Evolutionary conservation across 179 eudicot genomes (phyloP).

Genomic region (Drosera spatulata): DNA sequence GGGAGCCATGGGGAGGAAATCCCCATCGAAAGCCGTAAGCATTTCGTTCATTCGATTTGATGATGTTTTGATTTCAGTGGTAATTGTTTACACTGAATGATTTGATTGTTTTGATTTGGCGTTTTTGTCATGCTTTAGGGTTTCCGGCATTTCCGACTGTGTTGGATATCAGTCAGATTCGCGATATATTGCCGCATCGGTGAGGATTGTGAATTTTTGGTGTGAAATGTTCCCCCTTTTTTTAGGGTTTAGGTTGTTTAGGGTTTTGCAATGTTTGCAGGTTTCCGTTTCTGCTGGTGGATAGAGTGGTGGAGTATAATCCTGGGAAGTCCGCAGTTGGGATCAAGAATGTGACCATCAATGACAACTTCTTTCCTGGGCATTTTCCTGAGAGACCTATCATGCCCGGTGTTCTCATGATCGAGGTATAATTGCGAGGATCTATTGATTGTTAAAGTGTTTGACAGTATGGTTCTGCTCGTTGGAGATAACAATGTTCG

Average conservation of each 20-base stretch:
- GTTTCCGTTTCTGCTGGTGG: slow-evolving; percentile 90
- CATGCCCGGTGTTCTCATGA: slow-evolving; percentile 99
- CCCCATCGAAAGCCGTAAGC: slow-evolving; percentile 72
- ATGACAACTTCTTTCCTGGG: slow-evolving; percentile 95
- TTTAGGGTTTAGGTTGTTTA: slow-evolving; percentile 1
- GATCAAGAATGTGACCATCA: slow-evolving; percentile 91
- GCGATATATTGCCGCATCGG: slow-evolving; percentile 91
- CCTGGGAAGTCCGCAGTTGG: slow-evolving; percentile 97
- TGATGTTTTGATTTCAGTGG: not conserved
- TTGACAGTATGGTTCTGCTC: not conserved
- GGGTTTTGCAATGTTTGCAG: slow-evolving; percentile 22
- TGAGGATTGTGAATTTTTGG: slow-evolving; percentile 14
- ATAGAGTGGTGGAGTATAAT: slow-evolving; percentile 90
- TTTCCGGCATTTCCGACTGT: slow-evolving; percentile 79
- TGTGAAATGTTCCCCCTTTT: not conserved
- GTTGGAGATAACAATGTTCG: too few relatives aligned
- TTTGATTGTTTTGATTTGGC: not conserved
- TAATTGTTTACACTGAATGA: not conserved
- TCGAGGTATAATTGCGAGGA: slow-evolving; percentile 47
- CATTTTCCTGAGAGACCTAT: slow-evolving; percentile 99
- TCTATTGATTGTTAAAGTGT: not conserved
- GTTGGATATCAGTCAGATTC: slow-evolving; percentile 87
- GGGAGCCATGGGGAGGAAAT: slow-evolving; percentile 19
- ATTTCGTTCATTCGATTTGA: not conserved
- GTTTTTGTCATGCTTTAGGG: slow-evolving; percentile 23